Evolutionary conservation across 1,284 basidiomycete species (phyloP).

Genomic region (Puccinia novopanici): DNA sequence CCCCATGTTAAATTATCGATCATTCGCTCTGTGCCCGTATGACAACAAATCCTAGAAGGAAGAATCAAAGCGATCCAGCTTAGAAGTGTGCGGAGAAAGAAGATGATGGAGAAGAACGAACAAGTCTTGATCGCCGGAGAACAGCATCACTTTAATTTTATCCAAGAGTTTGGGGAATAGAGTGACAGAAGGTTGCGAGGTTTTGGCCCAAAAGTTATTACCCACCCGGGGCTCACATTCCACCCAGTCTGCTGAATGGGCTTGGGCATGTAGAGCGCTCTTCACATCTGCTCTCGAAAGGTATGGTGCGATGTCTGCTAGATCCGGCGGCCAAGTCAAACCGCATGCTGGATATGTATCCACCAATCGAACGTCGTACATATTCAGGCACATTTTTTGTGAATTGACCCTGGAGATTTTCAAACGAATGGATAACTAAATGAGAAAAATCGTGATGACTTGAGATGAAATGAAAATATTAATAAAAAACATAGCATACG

Average conservation of each 20-base stretch:
- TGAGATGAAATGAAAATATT: not conserved
- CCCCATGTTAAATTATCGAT: conserved; percentile 82
- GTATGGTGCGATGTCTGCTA: conserved; percentile 74
- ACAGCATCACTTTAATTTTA: conserved; percentile 81
- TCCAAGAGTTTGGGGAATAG: conserved; percentile 77
- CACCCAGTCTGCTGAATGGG: conserved; percentile 78
- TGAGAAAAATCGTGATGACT: not conserved
- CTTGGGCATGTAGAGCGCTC: conserved; percentile 75
- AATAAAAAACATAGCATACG: conserved; percentile 60
- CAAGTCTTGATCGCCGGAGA: conserved; percentile 91
- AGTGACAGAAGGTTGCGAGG: conserved; percentile 72
- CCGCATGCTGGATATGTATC: conserved; percentile 87
- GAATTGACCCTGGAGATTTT: conserved; percentile 67
- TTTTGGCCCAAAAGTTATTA: conserved; percentile 65
- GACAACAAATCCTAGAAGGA: conserved; percentile 64
- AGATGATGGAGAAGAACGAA: conserved; percentile 66
- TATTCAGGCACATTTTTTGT: conserved; percentile 78
- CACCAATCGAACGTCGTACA: conserved; percentile 87
- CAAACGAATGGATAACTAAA: not conserved
- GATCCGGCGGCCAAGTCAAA: conserved; percentile 97
- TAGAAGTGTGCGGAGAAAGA: not conserved
- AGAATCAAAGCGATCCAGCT: not conserved
- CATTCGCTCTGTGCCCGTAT: conserved; percentile 83
- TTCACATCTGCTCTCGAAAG: conserved; percentile 80
- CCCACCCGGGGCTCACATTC: conserved; percentile 80